Conservation (phyloP, 169 alveolate species). For the Plasmodium adleri region DNA sequence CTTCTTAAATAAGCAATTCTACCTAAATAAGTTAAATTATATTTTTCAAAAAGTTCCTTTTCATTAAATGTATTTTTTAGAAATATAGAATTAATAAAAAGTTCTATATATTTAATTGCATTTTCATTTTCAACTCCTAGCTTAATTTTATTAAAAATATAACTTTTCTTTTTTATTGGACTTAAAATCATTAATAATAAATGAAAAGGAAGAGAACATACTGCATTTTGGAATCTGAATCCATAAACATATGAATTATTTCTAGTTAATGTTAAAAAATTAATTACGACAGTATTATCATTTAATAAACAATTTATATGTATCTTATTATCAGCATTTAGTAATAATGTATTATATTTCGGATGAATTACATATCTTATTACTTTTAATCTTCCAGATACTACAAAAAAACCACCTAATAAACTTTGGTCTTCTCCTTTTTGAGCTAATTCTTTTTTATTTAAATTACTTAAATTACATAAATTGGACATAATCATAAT, state of each 20-base stretch:
- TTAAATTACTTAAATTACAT: conserved; percentile 94
- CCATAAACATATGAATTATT: conserved; percentile 83
- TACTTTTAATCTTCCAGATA: conserved; percentile 98
- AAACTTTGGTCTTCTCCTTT: conserved; percentile 98
- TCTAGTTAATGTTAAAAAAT: conserved; percentile 88
- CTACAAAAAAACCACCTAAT: conserved; percentile 99
- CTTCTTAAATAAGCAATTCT: conserved; percentile 86
- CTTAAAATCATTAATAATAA: conserved; percentile 46
- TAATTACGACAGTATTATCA: conserved; percentile 89
- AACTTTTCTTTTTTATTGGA: conserved; percentile 58
- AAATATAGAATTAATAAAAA: conserved; percentile 80
- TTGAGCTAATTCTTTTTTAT: conserved; percentile 92
- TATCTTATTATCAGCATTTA: conserved; percentile 78
- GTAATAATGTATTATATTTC: conserved; percentile 95
- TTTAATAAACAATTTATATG: conserved; percentile 89
- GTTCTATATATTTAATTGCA: conserved; percentile 74
- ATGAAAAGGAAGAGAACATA: conserved; percentile 19
- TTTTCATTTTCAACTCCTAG: conserved; percentile 60
- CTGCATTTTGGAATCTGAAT: conserved; percentile 9
- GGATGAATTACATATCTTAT: conserved; percentile 97
- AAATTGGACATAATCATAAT: conserved; percentile 96
- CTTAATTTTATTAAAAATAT: conserved; percentile 56
- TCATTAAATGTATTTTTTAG: conserved; percentile 84
- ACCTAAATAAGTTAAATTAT: conserved; percentile 89
- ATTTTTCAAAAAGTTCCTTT: conserved; percentile 88